Percentiles rank a stretch among this genome's conserved stretches.
phyloP scores from a whole-genome alignment of 139 green algal genomes.

The Tetradesmus obliquus region DNA sequence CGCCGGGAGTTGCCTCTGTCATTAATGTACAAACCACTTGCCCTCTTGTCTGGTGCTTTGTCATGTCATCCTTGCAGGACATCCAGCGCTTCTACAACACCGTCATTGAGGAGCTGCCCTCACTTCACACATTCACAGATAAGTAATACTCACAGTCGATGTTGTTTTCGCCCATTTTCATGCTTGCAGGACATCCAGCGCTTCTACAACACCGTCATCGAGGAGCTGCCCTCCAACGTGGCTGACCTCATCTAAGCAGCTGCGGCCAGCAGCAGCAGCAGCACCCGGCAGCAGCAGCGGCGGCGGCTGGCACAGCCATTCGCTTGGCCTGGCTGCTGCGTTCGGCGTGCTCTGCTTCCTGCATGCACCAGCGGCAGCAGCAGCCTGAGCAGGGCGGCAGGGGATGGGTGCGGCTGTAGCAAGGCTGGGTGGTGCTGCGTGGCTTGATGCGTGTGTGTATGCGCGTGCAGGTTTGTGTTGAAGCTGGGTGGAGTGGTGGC shows the following conservation, averaged over 20 bases:
- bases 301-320: not conserved
- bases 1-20: no score
- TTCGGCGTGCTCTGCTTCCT: not conserved
- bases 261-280: not conserved
- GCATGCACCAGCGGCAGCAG: not conserved
- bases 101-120: slow-evolving; percentile 97
- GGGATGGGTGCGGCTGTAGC: not conserved
- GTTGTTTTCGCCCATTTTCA: not conserved
- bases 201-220: slow-evolving; percentile 99
- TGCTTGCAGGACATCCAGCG: slow-evolving; percentile 93
- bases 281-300: slow-evolving; percentile 25
- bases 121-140: not conserved
- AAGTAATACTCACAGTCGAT: not conserved
- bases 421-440: not conserved
- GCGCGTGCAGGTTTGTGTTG: no score
- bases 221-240: slow-evolving; percentile 98
- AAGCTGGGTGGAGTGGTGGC: not conserved
- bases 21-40: no score
- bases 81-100: slow-evolving; percentile 99
- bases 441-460: no score
- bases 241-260: slow-evolving; percentile 90
- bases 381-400: not conserved
- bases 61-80: slow-evolving; percentile 68
- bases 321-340: no score
- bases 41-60: no score